phyloP scores from a whole-genome alignment of 2,329 filamentous ascomycete species.

The Fusarium tupiense region DNA sequence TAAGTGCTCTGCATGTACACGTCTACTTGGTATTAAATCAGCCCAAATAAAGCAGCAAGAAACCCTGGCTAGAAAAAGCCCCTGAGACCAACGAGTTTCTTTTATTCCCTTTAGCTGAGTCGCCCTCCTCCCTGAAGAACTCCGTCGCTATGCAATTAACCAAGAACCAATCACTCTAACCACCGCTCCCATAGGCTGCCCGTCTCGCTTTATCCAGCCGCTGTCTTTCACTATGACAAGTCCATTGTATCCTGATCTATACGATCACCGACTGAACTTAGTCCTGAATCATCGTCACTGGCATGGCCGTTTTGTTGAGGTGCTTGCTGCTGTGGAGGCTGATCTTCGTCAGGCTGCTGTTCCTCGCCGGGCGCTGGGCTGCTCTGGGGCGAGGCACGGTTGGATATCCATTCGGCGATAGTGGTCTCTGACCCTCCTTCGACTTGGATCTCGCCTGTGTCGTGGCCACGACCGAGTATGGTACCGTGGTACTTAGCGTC shows the following conservation, averaged over 20 bases:
- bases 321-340: slow-evolving; percentile 10
- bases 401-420: slow-evolving; percentile 51
- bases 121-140: slow-evolving; percentile 32
- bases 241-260: slow-evolving; percentile 60
- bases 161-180: slow-evolving; percentile 6
- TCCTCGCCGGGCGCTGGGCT: slow-evolving; percentile 14
- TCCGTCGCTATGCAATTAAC: slow-evolving; percentile 44
- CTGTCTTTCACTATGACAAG: slow-evolving; percentile 46
- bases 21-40: neutral
- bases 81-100: slow-evolving; percentile 8
- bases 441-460: slow-evolving; percentile 77
- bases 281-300: slow-evolving; percentile 58
- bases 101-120: slow-evolving; percentile 13
- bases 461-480: slow-evolving; percentile 77
- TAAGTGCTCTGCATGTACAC: neutral
- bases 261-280: slow-evolving; percentile 65
- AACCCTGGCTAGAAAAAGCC: neutral
- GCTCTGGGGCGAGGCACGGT: slow-evolving; percentile 37
- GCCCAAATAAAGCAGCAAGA: slow-evolving; percentile 12
- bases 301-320: slow-evolving; percentile 39
- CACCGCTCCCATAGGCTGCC: neutral
- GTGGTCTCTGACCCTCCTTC: slow-evolving; percentile 71
- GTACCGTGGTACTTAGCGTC: slow-evolving; percentile 88
- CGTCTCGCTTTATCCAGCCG: neutral
- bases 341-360: slow-evolving; percentile 5